Percentiles rank a stretch among this genome's conserved stretches.
Conservation (phyloP, 2,329 filamentous ascomycete species). For the Teratosphaeria epicoccoides region DNA sequence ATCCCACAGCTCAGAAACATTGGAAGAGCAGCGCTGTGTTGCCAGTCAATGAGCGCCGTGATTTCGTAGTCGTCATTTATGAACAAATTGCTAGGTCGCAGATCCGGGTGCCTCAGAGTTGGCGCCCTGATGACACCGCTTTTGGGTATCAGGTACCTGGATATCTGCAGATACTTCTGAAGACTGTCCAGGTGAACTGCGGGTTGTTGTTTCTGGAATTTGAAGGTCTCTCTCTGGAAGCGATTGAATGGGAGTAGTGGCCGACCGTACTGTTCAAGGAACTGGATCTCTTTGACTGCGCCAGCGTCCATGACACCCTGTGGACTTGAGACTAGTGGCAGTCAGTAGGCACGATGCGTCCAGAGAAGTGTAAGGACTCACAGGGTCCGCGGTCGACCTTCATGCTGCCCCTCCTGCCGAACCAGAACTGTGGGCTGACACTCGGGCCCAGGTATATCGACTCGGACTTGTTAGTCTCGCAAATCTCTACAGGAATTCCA, state of each 20-base stretch:
- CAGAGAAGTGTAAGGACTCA: slow-evolving; percentile 6
- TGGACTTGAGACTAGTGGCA: not conserved
- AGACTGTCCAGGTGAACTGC: slow-evolving; percentile 21
- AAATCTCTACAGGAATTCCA: slow-evolving; percentile 12
- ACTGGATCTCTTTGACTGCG: slow-evolving; percentile 25
- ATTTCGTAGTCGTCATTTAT: slow-evolving; percentile 19
- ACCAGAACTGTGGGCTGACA: slow-evolving; percentile 21
- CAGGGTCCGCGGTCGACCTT: slow-evolving; percentile 19
- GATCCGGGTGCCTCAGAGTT: slow-evolving; percentile 12
- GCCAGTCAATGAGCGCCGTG: slow-evolving; percentile 32
- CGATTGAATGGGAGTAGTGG: slow-evolving; percentile 25
- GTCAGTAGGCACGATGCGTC: not conserved
- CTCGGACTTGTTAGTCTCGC: slow-evolving; percentile 2
- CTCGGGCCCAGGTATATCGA: slow-evolving; percentile 25
- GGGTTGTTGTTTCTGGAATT: slow-evolving; percentile 22
- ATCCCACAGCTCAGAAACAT: slow-evolving; percentile 22
- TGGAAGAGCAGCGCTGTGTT: slow-evolving; percentile 28
- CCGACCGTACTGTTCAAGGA: slow-evolving; percentile 20
- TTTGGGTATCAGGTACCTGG: slow-evolving; percentile 17
- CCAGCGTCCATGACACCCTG: slow-evolving; percentile 12
- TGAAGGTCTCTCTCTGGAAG: slow-evolving; percentile 23
- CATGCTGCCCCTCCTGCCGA: slow-evolving; percentile 20
- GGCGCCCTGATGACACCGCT: slow-evolving; percentile 8
- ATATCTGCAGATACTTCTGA: slow-evolving; percentile 21
- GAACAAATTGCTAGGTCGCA: slow-evolving; percentile 27